Conservation (phyloP, 768 basidiomycete genomes). For the Pleurotus tuber-regium region DNA sequence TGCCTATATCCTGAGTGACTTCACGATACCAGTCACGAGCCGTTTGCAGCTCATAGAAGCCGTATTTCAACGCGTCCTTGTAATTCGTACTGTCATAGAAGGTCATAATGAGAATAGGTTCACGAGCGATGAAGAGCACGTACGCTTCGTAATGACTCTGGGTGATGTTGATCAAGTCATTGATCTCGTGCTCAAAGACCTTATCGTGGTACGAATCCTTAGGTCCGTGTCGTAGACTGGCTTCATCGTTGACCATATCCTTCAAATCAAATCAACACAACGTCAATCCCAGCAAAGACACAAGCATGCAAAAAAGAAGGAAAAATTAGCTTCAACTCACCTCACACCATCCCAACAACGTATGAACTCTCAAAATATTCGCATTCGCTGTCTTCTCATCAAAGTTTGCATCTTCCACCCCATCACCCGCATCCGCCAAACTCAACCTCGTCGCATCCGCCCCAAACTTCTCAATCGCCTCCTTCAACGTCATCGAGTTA, state of each 20-base stretch:
- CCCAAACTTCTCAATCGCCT: conserved; percentile 92
- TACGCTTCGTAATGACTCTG: conserved; percentile 81
- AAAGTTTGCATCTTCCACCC: conserved; percentile 98
- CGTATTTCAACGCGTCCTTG: conserved; percentile 94
- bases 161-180: conserved; percentile 79
- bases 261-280: too few species aligned
- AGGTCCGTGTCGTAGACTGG: conserved; percentile 70
- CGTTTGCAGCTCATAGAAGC: conserved; percentile 93
- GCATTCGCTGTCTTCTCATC: conserved; percentile 98
- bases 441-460: conserved; percentile 92
- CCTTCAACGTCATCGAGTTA: conserved; percentile 87
- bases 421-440: conserved; percentile 96
- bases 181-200: conserved; percentile 90
- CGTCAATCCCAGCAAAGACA: too few species aligned
- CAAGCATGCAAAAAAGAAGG: background rate
- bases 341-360: conserved; percentile 89
- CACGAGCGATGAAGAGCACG: conserved; percentile 26
- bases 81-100: conserved; percentile 70
- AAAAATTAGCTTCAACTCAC: conserved; percentile 49
- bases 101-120: background rate
- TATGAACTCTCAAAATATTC: conserved; percentile 90
- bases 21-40: conserved; percentile 96
- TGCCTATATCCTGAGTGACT: conserved; percentile 82
- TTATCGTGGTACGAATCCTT: conserved; percentile 79
- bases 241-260: conserved; percentile 78